Base-by-base conservation (phyloP, 2,329 filamentous ascomycete species). In the Neopestalotiopsis sp. region DNA sequence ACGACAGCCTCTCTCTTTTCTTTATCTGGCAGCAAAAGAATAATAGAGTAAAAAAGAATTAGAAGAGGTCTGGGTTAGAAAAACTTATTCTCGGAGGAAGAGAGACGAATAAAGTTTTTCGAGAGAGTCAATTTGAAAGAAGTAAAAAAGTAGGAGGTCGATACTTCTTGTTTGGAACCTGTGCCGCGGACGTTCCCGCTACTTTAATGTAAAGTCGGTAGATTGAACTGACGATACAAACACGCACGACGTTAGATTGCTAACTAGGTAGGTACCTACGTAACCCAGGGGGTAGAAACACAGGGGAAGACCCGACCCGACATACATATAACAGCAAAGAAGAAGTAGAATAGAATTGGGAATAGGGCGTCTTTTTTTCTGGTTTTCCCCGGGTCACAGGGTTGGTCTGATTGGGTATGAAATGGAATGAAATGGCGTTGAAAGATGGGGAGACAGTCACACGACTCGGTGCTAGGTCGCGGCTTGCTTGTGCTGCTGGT, bases 391-490 rank as follows among this genome's bases (percentile, higher is more conserved):
- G 24, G 45, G 45, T 52, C 45, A 52, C 45, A 52, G n/a, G 45
- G 20, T 52, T 17, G 20, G 20, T 20, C 17, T 52, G 45, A 20
- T 17, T 20, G 17, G 45, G 24, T 28, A 28, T 28, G 24, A 28
- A 28, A 28, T 28, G 45, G 45, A 6, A n/a, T n/a, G 17, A 52
- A 10, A 62, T 62, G 59, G 28, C 30, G 34, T 38, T 34, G 30
- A 30, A 62, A 30, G 57, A 59, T 62, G 59, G 59, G 59, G 59
- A 62, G 59, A 62, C 59, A 17, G 59, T 62, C 59, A 62, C 59
- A 62, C 59, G 59, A 62, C 59, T 24, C 30, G 45, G 14, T 10
- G 45, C 4, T n/a, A n/a, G 45, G 24, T 28, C 24, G 24, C 24
- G 3, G 24, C 24, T 28, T 28, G 24, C 24, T 28, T 28, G 24